Evolutionary conservation across 768 basidiomycete genomes (phyloP).

Genomic region (Coprinellus micaceus): DNA sequence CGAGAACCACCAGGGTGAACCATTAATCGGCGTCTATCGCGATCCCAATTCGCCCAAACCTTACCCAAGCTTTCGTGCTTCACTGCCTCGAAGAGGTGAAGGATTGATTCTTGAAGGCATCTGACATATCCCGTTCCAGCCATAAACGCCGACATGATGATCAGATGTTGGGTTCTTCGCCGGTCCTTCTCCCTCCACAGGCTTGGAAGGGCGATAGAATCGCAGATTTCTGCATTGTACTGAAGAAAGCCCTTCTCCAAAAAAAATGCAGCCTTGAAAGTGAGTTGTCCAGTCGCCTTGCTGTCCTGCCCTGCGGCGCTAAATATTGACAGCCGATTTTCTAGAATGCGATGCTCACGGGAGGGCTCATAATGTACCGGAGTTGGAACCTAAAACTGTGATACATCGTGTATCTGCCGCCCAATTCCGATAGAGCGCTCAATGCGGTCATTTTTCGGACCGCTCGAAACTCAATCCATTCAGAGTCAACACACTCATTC

Average conservation of each 20-base stretch:
- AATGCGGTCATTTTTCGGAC: slow-evolving; percentile 4
- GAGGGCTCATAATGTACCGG: too few relatives aligned
- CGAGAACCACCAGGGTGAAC: too few relatives aligned
- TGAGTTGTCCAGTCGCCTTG: not conserved
- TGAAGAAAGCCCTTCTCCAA: not conserved
- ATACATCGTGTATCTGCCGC: not conserved
- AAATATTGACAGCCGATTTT: not conserved
- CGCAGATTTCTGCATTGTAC: not conserved
- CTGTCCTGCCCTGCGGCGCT: not conserved
- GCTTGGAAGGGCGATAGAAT: not conserved
- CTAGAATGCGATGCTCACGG: too few relatives aligned
- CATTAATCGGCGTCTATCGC: not conserved
- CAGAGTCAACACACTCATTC: not conserved
- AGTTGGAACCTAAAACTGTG: too few relatives aligned
- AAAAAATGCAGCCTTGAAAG: too few relatives aligned
- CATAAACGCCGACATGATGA: not conserved
- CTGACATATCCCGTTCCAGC: not conserved
- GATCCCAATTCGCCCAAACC: not conserved
- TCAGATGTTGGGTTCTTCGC: slow-evolving; percentile 5
- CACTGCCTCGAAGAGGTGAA: not conserved
- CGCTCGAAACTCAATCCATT: not conserved
- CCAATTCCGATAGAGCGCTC: slow-evolving; percentile 2
- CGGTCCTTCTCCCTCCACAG: slow-evolving; percentile 2
- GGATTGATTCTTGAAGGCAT: not conserved
- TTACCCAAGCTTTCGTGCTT: not conserved